Conservation (phyloP, 345 rosid species). For the Linum tenue region DNA sequence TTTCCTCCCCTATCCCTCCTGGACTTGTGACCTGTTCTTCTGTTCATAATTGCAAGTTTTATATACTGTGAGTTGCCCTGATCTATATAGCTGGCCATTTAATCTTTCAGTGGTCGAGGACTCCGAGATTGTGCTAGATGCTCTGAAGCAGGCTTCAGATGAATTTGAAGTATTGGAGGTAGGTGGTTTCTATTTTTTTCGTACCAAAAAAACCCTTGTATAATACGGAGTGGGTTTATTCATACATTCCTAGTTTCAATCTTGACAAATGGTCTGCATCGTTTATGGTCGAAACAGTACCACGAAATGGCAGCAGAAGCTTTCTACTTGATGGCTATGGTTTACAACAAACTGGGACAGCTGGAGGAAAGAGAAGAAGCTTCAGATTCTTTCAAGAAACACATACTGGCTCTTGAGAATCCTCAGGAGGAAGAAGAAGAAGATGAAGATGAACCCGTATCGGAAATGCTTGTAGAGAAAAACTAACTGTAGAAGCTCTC, state of each 20-base stretch:
- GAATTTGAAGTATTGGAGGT: constrained; percentile 81
- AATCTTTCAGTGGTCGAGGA: constrained; percentile 43
- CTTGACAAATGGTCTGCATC: neutral
- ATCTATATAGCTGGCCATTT: neutral
- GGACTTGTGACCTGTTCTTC: neutral
- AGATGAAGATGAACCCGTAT: constrained; percentile 31
- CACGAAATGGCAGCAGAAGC: constrained; percentile 85
- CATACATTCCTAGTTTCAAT: neutral
- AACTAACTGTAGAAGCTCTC: neutral
- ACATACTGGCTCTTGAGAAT: constrained; percentile 58
- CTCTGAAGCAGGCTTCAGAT: constrained; percentile 72
- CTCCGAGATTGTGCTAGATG: constrained; percentile 59
- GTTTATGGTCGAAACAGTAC: constrained; percentile 39
- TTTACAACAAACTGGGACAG: constrained; percentile 52
- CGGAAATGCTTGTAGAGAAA: constrained; percentile 4
- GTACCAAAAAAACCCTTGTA: neutral
- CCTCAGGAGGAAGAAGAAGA: constrained; percentile 41
- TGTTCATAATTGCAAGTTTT: neutral
- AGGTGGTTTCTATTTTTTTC: constrained; percentile 7
- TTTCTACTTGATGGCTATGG: constrained; percentile 62
- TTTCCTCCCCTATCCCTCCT: constrained; percentile 17
- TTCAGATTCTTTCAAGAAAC: constrained; percentile 61
- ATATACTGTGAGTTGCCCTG: neutral
- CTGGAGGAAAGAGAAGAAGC: constrained; percentile 67
- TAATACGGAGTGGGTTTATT: neutral